These are phyloP conservation scores for Trypanosoma conorhini DNA, from an alignment of 208 protist species.

Conservation along the genomic window DNA sequence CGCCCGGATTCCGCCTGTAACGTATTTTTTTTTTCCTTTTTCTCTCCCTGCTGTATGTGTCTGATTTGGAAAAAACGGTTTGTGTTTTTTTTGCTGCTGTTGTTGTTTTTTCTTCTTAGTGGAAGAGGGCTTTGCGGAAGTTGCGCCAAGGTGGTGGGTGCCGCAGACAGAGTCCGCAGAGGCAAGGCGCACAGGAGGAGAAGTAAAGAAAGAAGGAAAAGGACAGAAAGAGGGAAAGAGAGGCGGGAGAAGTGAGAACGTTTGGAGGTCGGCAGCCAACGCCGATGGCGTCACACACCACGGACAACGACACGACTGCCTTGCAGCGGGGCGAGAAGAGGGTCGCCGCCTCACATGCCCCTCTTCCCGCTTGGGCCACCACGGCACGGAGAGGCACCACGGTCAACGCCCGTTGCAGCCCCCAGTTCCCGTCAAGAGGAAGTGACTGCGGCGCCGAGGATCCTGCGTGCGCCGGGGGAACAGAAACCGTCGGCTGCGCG, in stretches of 20 bases:
- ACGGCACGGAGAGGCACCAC: neutral
- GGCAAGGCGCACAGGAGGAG: slow-evolving; percentile 1
- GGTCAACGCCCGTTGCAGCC: neutral
- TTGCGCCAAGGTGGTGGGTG: neutral
- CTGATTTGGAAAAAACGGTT: neutral
- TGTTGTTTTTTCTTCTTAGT: neutral
- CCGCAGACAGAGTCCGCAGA: neutral
- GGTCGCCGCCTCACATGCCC: neutral
- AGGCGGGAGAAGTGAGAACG: neutral
- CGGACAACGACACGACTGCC: neutral
- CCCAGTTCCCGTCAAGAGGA: neutral
- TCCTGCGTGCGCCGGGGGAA: neutral
- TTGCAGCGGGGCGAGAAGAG: neutral
- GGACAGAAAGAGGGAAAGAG: neutral
- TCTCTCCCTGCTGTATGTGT: neutral
- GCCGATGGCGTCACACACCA: neutral
- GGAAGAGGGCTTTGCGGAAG: neutral
- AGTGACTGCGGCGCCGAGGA: neutral
- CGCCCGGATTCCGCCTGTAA: neutral
- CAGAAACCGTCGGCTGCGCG: neutral
- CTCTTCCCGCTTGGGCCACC: neutral
- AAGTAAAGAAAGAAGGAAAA: slow-evolving; percentile 25
- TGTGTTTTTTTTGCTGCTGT: neutral
- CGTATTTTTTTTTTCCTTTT: neutral
- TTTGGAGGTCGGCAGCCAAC: neutral